These are phyloP conservation scores for Aspergillus proliferans DNA, from an alignment of 2,329 filamentous ascomycete genomes.

Conservation along the genomic window DNA sequence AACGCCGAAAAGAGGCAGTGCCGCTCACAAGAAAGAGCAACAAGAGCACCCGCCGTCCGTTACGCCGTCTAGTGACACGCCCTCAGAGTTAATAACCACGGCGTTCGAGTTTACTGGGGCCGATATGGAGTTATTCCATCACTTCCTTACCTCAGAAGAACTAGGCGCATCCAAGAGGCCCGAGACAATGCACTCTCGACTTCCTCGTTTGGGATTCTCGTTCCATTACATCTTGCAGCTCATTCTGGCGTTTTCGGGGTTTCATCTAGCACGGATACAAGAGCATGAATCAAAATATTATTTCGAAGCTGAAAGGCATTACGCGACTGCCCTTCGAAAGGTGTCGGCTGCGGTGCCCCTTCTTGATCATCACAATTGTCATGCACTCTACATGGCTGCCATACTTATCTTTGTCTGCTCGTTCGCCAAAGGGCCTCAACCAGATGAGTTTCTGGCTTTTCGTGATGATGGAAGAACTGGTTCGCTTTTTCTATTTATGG, in stretches of 20 bases:
- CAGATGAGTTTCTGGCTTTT: slow-evolving; percentile 12
- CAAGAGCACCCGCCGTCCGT: background rate
- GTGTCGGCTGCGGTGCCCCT: slow-evolving; percentile 2
- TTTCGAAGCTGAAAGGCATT: slow-evolving; percentile 8
- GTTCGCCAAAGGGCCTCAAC: slow-evolving; percentile 5
- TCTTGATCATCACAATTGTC: slow-evolving; percentile 1
- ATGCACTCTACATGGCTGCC: slow-evolving; percentile 4
- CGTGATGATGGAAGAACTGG: slow-evolving; percentile 3
- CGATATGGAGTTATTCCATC: slow-evolving; percentile 12
- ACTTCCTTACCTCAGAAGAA: slow-evolving; percentile 7
- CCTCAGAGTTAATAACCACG: background rate
- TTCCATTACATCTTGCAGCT: slow-evolving; percentile 10
- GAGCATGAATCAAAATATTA: background rate
- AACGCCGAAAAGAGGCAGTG: slow-evolving; percentile 3
- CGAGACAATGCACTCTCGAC: background rate
- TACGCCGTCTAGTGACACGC: background rate
- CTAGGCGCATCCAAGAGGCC: background rate
- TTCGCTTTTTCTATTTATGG: slow-evolving; percentile 7
- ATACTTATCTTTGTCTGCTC: slow-evolving; percentile 8
- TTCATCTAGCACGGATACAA: slow-evolving; percentile 5
- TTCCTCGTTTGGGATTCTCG: slow-evolving; percentile 5
- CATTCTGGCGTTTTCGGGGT: slow-evolving; percentile 8
- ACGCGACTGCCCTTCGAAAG: slow-evolving; percentile 5
- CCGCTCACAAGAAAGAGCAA: background rate
- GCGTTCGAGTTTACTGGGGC: slow-evolving; percentile 10